Base-by-base conservation (phyloP, 371 early-diverging fungal genomes). In the Apophysomyces sp. region DNA sequence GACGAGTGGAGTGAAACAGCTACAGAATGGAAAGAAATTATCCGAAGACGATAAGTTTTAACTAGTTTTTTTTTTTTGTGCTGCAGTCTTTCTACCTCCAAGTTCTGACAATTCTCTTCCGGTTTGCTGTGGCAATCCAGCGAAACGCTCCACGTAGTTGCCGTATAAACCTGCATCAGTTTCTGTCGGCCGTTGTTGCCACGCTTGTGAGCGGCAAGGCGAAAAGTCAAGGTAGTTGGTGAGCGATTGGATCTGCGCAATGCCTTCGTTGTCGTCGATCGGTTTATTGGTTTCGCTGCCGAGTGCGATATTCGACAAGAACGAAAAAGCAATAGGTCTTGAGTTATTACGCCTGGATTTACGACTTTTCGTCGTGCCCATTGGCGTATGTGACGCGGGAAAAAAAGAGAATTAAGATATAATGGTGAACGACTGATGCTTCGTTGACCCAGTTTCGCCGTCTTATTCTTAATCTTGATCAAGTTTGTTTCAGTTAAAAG, bases 301-400 rank as follows among this genome's bases (percentile, higher is more conserved):
- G 34, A 81, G 73, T 21, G 74, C 55, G 40, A 81, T 78, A 55
- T 78, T 78, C 39, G 78, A 73, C 63, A 81, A 58, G 52, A 81
- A 81, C 16, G 71, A 57, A 66, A 73, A 73, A 63, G 81, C 81
- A 57, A 77, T 69, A 66, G 76, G 78, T 78, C 81, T 74, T 57
- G 78, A 77, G 62, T 76, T 76, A 66, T 78, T 75, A 69, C 78
- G 78, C 78, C 81, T 78, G 66, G 81, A 68, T 75, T 72, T 76
- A 74, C 78, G 81, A 81, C 79, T 76, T 76, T 81, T 78, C 67
- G 81, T 73, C 74, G 81, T 81, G 65, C 78, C 78, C 81, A 81
- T 81, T 78, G 78, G 72, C 72, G 67, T 62, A 58, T 63, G 65
- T 36, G 62, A 44, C 49, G 49, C 49, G 49, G 49, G 49, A 44